Evolutionary conservation across 2,329 filamentous ascomycete species (phyloP), one percentile per base, ranked within the genome.

Genomic region (Xylaria hypoxylon): DNA sequence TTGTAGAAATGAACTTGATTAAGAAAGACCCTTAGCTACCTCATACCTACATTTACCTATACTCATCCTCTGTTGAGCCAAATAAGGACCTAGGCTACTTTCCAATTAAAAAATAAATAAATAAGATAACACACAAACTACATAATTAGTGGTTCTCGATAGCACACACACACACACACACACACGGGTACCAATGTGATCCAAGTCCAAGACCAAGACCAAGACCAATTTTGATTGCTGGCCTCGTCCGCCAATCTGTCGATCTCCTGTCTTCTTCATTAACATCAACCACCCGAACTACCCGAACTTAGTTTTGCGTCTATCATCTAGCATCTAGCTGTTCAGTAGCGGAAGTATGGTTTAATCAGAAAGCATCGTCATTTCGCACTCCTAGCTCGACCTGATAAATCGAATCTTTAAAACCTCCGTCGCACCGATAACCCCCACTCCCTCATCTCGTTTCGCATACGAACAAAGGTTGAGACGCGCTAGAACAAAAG

Each of bases 221-320:
- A 59, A 50, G 59, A 31, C 63, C 63, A 66, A 57, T 66, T 64
- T 51, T 55, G 50, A 62, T 68, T 66, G 51, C 63, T 66, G 63
- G 60, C 66, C 59, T 62, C 38, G 57, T 57, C 38, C 31, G 59
- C 59, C 61, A 61, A 65, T 62, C 56, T 60, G 44, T 67, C 55
- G 59, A 60, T 67, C 19, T 53, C 48, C 51, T 57, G 28, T 50
- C 44, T 64, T 57, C 57, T 61, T 64, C 40, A 58, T 57, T 42
- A 64, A 45, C 35, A 19, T 50, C 24, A 24, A 11, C 31, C 19
- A 38, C 28, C 42, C n/a, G n/a, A n/a, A 28, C 22, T 11, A 56
- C 40, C 22, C 38, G 2, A 40, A 31, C 40, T 40, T 44, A 53
- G 48, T 3, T 13, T 33, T 17, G 15, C 11, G 45, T 8, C 6